These are phyloP conservation scores for Dryadomyces sulphureus DNA, from an alignment of 2,329 filamentous ascomycete genomes.

Conservation along the genomic window DNA sequence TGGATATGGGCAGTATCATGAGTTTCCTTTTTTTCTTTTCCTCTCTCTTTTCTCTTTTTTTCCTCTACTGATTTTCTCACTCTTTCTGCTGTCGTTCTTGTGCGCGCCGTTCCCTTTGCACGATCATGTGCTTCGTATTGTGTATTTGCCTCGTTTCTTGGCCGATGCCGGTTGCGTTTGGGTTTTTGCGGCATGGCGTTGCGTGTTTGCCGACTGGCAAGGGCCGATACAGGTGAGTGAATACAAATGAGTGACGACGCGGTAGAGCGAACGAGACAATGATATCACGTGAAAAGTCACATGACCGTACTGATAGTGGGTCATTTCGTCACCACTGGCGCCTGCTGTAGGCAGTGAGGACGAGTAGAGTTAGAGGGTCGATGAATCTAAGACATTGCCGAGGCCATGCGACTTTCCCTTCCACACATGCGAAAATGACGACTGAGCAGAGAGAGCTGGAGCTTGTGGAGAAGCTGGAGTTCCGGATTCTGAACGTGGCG, in stretches of 20 bases:
- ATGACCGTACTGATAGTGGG: background rate
- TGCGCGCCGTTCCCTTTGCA: background rate
- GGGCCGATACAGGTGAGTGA: too few relatives aligned
- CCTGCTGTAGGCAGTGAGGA: too few relatives aligned
- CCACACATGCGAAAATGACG: background rate
- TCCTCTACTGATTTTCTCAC: constrained; percentile 1
- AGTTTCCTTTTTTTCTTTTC: constrained; percentile 3
- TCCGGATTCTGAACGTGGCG: constrained; percentile 63
- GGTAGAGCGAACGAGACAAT: background rate
- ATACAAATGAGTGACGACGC: background rate
- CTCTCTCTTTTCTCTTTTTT: background rate
- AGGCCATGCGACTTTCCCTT: background rate
- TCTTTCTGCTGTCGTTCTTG: background rate
- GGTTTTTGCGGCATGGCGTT: too few relatives aligned
- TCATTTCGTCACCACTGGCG: background rate
- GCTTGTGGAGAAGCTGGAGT: constrained; percentile 73
- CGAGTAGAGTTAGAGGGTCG: too few relatives aligned
- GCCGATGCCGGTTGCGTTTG: background rate
- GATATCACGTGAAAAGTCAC: background rate
- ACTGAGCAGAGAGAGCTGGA: constrained; percentile 59
- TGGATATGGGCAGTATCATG: constrained; percentile 6
- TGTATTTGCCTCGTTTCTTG: background rate
- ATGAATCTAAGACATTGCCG: background rate
- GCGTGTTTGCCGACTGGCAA: too few relatives aligned
- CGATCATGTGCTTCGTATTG: background rate